These are phyloP conservation scores for Neofusicoccum cordaticola DNA, from an alignment of 2,329 filamentous ascomycete genomes.

Conservation along the genomic window DNA sequence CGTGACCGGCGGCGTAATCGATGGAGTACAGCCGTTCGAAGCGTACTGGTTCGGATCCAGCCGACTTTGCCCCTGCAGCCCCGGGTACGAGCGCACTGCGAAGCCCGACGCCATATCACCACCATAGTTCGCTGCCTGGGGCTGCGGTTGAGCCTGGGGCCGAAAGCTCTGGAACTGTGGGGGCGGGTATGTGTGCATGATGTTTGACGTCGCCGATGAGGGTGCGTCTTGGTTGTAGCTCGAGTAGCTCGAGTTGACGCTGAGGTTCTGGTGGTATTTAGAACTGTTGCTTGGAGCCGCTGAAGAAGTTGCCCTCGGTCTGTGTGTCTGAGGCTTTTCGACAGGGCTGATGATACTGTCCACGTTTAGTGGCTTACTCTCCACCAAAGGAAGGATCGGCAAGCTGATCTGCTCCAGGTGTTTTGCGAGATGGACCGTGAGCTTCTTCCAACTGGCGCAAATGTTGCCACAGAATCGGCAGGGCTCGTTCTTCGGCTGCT, in stretches of 20 bases:
- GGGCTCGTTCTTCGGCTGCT: constrained; percentile 68
- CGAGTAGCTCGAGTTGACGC: constrained; percentile 2
- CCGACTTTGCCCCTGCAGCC: constrained; percentile 20
- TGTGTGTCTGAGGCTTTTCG: constrained; percentile 24
- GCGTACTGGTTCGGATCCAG: constrained; percentile 1
- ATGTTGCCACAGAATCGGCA: constrained; percentile 84
- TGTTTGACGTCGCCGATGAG: constrained; percentile 20
- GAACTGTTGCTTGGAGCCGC: constrained; percentile 1
- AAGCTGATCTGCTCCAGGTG: constrained; percentile 92
- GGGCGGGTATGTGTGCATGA: constrained; percentile 39
- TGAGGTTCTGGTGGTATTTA: constrained; percentile 24
- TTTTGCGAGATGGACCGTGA: constrained; percentile 88
- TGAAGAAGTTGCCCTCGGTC: not conserved
- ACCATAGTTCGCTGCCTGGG: constrained; percentile 19
- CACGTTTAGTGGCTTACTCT: constrained; percentile 37
- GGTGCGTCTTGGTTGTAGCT: not conserved
- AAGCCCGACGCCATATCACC: constrained; percentile 23
- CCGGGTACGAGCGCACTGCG: constrained; percentile 34
- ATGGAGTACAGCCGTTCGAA: not conserved
- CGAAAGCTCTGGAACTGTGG: constrained; percentile 25
- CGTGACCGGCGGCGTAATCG: constrained; percentile 20
- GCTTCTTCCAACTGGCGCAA: constrained; percentile 84
- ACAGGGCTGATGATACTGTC: constrained; percentile 39
- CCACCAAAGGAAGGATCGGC: constrained; percentile 61
- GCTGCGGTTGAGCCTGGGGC: not conserved